These are phyloP conservation scores for Tephrocybe sp. DNA, from an alignment of 768 basidiomycete genomes.

Conservation along the genomic window DNA sequence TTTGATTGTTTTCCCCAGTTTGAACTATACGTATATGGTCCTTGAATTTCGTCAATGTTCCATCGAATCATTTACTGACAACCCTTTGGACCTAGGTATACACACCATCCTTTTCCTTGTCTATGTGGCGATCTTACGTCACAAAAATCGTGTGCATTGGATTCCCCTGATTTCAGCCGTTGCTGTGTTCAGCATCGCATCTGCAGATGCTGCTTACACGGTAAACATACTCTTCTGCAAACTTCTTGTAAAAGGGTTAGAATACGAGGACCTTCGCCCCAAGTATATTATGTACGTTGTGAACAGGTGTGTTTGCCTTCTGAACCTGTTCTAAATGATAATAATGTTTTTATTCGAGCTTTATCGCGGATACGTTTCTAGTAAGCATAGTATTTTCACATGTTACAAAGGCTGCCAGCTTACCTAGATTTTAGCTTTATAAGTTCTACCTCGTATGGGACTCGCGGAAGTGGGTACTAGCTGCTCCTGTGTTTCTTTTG, in stretches of 20 bases:
- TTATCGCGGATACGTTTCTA: conserved; percentile 15
- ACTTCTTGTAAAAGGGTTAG: conserved; percentile 5
- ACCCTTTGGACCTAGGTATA: conserved; percentile 8
- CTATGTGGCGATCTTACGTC: conserved; percentile 7
- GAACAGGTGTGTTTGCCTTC: conserved; percentile 13
- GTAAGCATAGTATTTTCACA: conserved; percentile 2
- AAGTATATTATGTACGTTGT: conserved; percentile 17
- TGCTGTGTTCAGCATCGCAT: conserved; percentile 14
- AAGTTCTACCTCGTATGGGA: conserved; percentile 19
- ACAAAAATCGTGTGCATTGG: conserved; percentile 1
- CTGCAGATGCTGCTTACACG: conserved; percentile 16
- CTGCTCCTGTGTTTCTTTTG: conserved; percentile 13
- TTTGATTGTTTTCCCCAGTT: conserved; percentile 10
- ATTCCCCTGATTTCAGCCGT: conserved; percentile 4
- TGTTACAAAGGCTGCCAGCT: not conserved
- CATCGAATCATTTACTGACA: not conserved
- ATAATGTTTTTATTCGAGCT: conserved; percentile 1
- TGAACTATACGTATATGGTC: conserved; percentile 19
- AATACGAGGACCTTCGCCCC: conserved; percentile 14
- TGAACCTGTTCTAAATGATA: not conserved
- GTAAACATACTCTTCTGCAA: conserved; percentile 10
- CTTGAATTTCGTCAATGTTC: not conserved
- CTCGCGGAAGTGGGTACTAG: conserved; percentile 7
- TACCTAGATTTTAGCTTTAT: conserved; percentile 10
- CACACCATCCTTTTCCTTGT: conserved; percentile 10